Evolutionary conservation across 805 yeast genomes (phyloP).

Genomic region (Kluyveromyces dobzhanskii): DNA sequence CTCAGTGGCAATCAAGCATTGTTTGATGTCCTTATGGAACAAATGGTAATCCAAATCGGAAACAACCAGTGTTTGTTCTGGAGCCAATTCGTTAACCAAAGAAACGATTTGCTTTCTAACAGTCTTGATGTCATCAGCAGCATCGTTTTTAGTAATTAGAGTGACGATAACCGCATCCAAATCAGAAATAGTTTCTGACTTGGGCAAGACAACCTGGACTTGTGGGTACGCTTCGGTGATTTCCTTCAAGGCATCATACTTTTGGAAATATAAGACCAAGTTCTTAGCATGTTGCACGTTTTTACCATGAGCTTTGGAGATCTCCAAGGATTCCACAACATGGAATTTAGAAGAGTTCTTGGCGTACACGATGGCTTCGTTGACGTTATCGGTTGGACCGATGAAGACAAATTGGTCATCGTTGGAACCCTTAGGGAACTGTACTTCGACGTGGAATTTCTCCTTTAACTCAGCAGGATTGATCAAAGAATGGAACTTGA

Average conservation of each 20-base stretch:
- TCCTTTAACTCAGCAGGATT: constrained; percentile 45
- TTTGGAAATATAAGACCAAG: constrained; percentile 57
- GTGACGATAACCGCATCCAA: constrained; percentile 48
- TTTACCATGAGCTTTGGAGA: constrained; percentile 84
- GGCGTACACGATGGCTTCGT: constrained; percentile 55
- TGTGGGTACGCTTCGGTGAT: constrained; percentile 34
- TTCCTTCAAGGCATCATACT: constrained; percentile 39
- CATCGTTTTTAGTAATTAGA: constrained; percentile 45
- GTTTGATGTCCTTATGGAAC: constrained; percentile 24
- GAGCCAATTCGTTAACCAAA: constrained; percentile 63
- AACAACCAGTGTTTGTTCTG: constrained; percentile 49
- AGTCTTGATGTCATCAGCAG: constrained; percentile 42
- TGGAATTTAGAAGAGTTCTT: constrained; percentile 50
- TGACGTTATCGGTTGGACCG: constrained; percentile 53
- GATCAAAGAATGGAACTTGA: constrained; percentile 59
- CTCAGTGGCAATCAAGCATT: constrained; percentile 17
- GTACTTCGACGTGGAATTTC: constrained; percentile 48
- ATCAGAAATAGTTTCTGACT: constrained; percentile 36
- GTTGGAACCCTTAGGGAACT: constrained; percentile 38
- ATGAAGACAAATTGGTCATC: constrained; percentile 48
- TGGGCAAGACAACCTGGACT: constrained; percentile 42
- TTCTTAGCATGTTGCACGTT: constrained; percentile 67
- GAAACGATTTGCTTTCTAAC: constrained; percentile 69
- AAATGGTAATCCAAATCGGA: constrained; percentile 52
- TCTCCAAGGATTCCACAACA: constrained; percentile 62